phyloP scores from a whole-genome alignment of 176 grass and related monocot genomes.

The Musa beccarii region DNA sequence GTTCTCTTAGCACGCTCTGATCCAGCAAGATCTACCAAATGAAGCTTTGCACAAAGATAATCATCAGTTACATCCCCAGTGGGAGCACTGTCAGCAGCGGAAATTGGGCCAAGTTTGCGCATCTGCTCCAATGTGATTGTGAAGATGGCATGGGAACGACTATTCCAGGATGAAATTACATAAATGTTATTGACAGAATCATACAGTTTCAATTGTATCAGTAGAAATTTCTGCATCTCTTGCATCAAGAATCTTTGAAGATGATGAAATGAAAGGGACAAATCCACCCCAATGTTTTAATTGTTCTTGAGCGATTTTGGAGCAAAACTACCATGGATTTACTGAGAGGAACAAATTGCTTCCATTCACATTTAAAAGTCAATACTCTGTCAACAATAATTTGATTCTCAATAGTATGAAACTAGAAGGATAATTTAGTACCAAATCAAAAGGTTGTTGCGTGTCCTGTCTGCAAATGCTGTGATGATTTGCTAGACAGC shows the following conservation, averaged over 20 bases:
- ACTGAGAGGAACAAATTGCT: too few species aligned
- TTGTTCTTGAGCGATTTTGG: background rate
- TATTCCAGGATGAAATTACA: conserved; percentile 24
- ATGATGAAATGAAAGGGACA: background rate
- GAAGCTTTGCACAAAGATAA: conserved; percentile 89
- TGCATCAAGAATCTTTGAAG: background rate
- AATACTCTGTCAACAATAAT: too few species aligned
- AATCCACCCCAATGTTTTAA: background rate
- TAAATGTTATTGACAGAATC: background rate
- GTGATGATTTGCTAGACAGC: too few species aligned
- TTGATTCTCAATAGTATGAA: too few species aligned
- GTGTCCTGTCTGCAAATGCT: too few species aligned
- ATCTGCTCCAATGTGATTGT: conserved; percentile 99
- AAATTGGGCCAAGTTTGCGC: conserved; percentile 73
- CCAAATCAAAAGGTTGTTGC: too few species aligned
- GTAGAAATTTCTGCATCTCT: background rate
- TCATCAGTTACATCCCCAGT: conserved; percentile 83
- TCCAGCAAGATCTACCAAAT: conserved; percentile 89
- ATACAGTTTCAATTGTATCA: background rate
- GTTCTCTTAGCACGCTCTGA: conserved; percentile 89
- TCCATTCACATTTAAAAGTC: too few species aligned
- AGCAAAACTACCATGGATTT: background rate
- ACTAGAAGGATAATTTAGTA: too few species aligned
- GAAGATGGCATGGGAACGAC: conserved; percentile 99
- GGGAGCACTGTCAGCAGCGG: conserved; percentile 47